Evolutionary conservation across 768 basidiomycete genomes (phyloP).

Genomic region (Mycena venus): DNA sequence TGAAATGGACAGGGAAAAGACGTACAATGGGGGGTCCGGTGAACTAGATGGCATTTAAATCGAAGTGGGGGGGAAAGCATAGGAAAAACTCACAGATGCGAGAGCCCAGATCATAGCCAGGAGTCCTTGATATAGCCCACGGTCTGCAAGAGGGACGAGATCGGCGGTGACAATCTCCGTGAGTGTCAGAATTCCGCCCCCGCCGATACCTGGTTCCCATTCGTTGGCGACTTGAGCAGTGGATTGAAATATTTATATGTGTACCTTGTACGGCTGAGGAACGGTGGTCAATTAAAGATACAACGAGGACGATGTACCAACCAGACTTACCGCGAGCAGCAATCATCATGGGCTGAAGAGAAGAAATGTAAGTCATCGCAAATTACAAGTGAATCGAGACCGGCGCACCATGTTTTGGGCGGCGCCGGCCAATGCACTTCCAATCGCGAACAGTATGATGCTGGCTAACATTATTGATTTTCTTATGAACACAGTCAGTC

Average conservation of each 20-base stretch:
- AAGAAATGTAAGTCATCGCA: background rate
- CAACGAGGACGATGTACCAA: too few relatives aligned
- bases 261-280: constrained; percentile 23
- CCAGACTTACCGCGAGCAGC: constrained; percentile 44
- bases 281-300: background rate
- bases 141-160: constrained; percentile 55
- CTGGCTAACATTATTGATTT: constrained; percentile 43
- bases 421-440: constrained; percentile 56
- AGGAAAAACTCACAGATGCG: constrained; percentile 43
- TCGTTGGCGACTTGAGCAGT: too few relatives aligned
- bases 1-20: background rate
- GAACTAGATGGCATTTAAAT: background rate
- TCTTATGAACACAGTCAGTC: background rate
- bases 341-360: constrained; percentile 48
- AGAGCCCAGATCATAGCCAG: constrained; percentile 44
- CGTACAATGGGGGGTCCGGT: constrained; percentile 18
- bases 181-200: constrained; percentile 50
- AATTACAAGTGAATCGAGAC: background rate
- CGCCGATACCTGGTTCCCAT: constrained; percentile 43
- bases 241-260: background rate
- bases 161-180: constrained; percentile 55
- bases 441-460: constrained; percentile 52
- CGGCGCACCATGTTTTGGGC: constrained; percentile 49
- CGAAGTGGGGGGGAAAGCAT: background rate
- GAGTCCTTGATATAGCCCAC: constrained; percentile 50